Evolutionary conservation across 306 rosid species (phyloP).

Genomic region (Dryas alaskensis): DNA sequence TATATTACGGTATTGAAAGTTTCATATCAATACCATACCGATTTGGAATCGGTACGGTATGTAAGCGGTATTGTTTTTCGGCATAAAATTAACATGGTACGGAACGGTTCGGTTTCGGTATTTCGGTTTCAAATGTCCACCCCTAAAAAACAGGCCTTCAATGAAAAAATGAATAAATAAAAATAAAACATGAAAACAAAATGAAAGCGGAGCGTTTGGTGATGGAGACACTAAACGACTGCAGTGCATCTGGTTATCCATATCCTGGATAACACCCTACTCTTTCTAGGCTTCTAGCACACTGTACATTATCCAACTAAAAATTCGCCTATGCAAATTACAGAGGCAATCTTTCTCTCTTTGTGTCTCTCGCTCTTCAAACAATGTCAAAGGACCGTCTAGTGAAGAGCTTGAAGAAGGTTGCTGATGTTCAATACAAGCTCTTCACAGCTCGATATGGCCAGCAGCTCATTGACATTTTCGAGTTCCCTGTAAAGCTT

Average conservation of each 20-base stretch:
- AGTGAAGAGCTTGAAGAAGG: conserved; percentile 48
- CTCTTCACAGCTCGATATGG: conserved; percentile 56
- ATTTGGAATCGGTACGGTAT: no score
- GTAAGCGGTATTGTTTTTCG: no score
- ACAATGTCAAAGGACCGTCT: conserved; percentile 50
- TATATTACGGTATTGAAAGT: no score
- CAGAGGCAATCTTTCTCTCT: background rate
- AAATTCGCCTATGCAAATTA: background rate
- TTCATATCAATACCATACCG: no score
- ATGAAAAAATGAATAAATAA: no score
- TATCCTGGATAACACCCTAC: background rate
- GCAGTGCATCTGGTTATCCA: background rate
- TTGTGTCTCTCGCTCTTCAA: conserved; percentile 20
- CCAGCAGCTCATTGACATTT: conserved; percentile 56
- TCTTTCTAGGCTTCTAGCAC: background rate
- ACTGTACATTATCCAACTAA: background rate
- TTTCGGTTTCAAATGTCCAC: no score
- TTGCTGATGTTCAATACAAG: conserved; percentile 53
- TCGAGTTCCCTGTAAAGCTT: conserved; percentile 72
- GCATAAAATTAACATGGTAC: no score
- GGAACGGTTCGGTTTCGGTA: no score
- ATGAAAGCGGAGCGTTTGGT: background rate
- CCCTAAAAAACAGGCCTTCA: no score
- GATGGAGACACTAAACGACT: background rate
- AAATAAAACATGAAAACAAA: background rate